These are phyloP conservation scores for Tetrapyrgos nigripes DNA, from an alignment of 1,284 basidiomycete genomes.

Conservation along the genomic window DNA sequence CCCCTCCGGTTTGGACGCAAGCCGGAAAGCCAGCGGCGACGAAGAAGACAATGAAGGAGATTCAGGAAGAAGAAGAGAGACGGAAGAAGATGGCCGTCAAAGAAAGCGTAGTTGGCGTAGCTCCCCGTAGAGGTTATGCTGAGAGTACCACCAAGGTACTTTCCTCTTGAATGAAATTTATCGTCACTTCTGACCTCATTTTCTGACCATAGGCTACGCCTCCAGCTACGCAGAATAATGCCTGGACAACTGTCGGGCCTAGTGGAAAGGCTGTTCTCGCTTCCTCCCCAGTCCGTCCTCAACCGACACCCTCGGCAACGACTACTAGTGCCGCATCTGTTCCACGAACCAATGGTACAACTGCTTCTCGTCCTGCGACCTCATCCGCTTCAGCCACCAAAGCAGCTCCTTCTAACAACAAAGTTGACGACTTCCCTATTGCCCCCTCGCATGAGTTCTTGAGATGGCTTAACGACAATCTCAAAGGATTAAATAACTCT, in stretches of 20 bases:
- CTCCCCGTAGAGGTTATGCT: slow-evolving; percentile 77
- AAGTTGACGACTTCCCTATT: slow-evolving; percentile 63
- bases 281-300: slow-evolving; percentile 42
- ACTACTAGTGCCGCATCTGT: slow-evolving; percentile 29
- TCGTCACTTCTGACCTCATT: background rate
- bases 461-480: slow-evolving; percentile 88
- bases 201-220: slow-evolving; percentile 29
- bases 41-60: slow-evolving; percentile 98
- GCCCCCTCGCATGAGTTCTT: slow-evolving; percentile 90
- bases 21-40: slow-evolving; percentile 55
- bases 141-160: slow-evolving; percentile 62
- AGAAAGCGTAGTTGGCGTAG: slow-evolving; percentile 61
- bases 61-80: slow-evolving; percentile 95
- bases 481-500: slow-evolving; percentile 84
- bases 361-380: slow-evolving; percentile 39
- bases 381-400: slow-evolving; percentile 47
- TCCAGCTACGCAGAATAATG: slow-evolving; percentile 50
- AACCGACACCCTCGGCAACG: slow-evolving; percentile 29
- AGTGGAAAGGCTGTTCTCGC: slow-evolving; percentile 66
- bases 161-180: background rate
- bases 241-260: slow-evolving; percentile 88
- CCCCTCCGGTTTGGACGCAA: slow-evolving; percentile 70
- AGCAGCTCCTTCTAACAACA: slow-evolving; percentile 41
- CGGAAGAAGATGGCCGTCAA: slow-evolving; percentile 74
- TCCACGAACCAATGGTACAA: slow-evolving; percentile 43